A percentile compares a stretch with the other conserved stretches of the same genome.
phyloP scores from a whole-genome alignment of 2,329 filamentous ascomycete species.

The Aspergillus ochraceus region DNA sequence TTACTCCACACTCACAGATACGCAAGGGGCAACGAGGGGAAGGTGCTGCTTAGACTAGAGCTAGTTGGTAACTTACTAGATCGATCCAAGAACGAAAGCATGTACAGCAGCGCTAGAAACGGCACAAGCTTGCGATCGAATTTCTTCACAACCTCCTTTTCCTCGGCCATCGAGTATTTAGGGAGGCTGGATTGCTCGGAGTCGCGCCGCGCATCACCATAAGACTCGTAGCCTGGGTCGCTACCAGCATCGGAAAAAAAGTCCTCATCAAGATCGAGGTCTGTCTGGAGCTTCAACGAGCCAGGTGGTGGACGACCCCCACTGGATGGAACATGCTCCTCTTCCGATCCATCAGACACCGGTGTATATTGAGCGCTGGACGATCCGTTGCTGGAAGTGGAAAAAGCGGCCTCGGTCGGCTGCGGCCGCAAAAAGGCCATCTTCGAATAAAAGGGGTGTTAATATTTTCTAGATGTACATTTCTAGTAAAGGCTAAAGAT shows the following conservation, averaged over 20 bases:
- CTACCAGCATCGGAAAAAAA: conserved; percentile 25
- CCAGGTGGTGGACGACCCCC: conserved; percentile 19
- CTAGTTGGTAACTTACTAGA: conserved; percentile 61
- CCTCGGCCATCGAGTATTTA: conserved; percentile 62
- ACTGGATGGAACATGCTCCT: conserved; percentile 18
- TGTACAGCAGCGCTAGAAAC: conserved; percentile 79
- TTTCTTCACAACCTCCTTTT: conserved; percentile 67
- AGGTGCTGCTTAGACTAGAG: background rate
- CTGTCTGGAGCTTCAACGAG: conserved; percentile 34
- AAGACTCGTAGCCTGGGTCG: conserved; percentile 30
- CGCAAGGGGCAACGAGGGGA: background rate
- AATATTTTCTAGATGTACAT: conserved; percentile 3
- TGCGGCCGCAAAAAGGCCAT: conserved; percentile 28
- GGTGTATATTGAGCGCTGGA: conserved; percentile 35
- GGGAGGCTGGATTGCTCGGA: conserved; percentile 23
- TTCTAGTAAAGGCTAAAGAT: background rate
- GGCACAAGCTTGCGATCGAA: conserved; percentile 76
- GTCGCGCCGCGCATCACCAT: conserved; percentile 19
- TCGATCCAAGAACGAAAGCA: conserved; percentile 82
- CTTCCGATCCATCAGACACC: conserved; percentile 32
- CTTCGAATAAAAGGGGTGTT: background rate
- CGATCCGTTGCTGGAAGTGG: conserved; percentile 24
- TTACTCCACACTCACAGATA: conserved; percentile 11
- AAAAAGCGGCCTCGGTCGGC: conserved; percentile 27
- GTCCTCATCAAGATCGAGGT: conserved; percentile 27